These are phyloP conservation scores for Globisporangium carolinianum DNA, from an alignment of 352 stramenopile species.

Conservation along the genomic window DNA sequence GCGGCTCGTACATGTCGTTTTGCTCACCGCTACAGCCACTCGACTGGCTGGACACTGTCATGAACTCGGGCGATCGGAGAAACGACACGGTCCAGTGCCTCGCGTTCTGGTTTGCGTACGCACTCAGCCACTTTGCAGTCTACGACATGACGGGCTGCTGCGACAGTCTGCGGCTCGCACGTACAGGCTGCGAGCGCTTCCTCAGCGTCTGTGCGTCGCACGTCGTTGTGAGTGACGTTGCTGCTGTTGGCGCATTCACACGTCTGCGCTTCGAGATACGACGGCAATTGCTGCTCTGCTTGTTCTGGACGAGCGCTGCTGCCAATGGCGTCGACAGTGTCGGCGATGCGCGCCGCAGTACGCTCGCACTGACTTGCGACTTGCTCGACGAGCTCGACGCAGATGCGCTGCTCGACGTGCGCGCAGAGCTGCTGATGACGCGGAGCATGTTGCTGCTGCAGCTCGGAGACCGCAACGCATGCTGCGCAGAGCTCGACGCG, in stretches of 20 bases:
- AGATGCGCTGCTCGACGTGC: not conserved
- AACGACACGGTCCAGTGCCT: constrained; percentile 16
- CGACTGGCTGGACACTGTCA: constrained; percentile 15
- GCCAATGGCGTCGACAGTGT: constrained; percentile 6
- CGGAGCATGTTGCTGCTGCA: constrained; percentile 38
- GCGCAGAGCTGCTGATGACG: constrained; percentile 30
- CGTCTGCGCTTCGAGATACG: constrained; percentile 20
- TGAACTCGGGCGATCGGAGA: no score
- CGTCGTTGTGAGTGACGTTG: constrained; percentile 1
- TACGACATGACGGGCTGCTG: constrained; percentile 44
- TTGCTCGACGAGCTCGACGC: not conserved
- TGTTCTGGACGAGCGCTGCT: constrained; percentile 22
- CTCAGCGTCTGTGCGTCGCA: constrained; percentile 5
- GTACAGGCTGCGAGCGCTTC: constrained; percentile 36
- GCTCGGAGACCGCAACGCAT: constrained; percentile 8
- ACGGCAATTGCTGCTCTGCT: constrained; percentile 28
- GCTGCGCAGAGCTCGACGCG: constrained; percentile 17
- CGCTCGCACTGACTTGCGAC: not conserved
- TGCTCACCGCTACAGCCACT: constrained; percentile 25
- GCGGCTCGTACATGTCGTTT: constrained; percentile 37
- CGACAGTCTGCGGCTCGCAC: constrained; percentile 33
- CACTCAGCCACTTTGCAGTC: constrained; percentile 37
- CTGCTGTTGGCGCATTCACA: not conserved
- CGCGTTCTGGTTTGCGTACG: constrained; percentile 53
- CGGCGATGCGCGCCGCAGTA: constrained; percentile 7